Conservation (phyloP, 2,329 filamentous ascomycete species). For the Ceratocystis diversiconidia region DNA sequence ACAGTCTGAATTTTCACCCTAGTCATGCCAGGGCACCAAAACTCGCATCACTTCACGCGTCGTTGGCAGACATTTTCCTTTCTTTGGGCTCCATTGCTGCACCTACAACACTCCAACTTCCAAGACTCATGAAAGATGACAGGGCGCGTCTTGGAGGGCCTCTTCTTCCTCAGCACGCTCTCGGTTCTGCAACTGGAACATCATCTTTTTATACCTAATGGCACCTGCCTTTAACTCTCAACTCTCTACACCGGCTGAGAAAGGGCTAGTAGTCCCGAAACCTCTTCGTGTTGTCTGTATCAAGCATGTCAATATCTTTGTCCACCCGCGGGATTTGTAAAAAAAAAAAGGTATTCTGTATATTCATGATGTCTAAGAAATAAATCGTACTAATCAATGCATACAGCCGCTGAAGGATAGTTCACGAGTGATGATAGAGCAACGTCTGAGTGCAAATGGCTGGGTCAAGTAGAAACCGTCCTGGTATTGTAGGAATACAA, state of each 20-base stretch:
- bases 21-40: too few species aligned
- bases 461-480: slow-evolving; percentile 10
- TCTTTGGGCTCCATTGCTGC: background rate
- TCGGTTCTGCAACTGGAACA: too few species aligned
- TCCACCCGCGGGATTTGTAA: background rate
- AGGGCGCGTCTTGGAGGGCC: too few species aligned
- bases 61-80: background rate
- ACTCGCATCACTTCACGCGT: background rate
- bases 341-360: background rate
- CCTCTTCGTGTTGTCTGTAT: background rate
- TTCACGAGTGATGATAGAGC: slow-evolving; percentile 30
- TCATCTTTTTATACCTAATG: too few species aligned
- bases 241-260: too few species aligned
- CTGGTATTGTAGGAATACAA: slow-evolving; percentile 23
- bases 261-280: background rate
- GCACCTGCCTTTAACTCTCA: too few species aligned
- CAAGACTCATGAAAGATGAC: background rate
- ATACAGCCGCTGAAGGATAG: slow-evolving; percentile 1
- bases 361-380: slow-evolving; percentile 8
- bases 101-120: background rate
- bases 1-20: too few species aligned
- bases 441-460: slow-evolving; percentile 15
- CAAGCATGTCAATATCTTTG: background rate
- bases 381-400: background rate
- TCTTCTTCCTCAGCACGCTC: too few species aligned